Evolutionary conservation across 768 basidiomycete species (phyloP).

Genomic region (Pisolithus tinctorius): DNA sequence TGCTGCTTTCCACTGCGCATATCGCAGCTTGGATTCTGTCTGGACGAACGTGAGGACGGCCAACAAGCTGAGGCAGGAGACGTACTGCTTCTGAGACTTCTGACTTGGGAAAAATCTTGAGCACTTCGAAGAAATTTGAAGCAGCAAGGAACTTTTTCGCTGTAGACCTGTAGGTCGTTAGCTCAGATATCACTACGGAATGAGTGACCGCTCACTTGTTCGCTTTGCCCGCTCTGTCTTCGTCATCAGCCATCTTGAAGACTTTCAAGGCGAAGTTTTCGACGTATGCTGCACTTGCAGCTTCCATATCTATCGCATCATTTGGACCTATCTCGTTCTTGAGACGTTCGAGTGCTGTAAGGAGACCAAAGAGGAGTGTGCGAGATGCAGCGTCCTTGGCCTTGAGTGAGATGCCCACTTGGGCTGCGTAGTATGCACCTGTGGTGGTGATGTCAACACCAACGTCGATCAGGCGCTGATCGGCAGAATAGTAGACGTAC

Average conservation of each 20-base stretch:
- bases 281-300: constrained; percentile 80
- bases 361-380: constrained; percentile 63
- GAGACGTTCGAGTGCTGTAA: constrained; percentile 73
- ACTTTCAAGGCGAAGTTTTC: constrained; percentile 92
- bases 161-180: constrained; percentile 52
- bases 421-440: constrained; percentile 91
- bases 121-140: constrained; percentile 88
- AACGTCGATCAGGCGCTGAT: neutral
- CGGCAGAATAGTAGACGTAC: constrained; percentile 35
- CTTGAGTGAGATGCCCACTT: constrained; percentile 74
- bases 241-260: constrained; percentile 86
- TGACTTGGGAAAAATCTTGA: constrained; percentile 64
- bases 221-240: constrained; percentile 73
- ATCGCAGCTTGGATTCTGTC: constrained; percentile 85
- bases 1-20: constrained; percentile 96
- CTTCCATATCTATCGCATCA: constrained; percentile 79
- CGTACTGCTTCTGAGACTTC: constrained; percentile 55
- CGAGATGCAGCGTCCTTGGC: constrained; percentile 59
- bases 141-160: constrained; percentile 95
- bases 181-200: neutral
- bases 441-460: constrained; percentile 5
- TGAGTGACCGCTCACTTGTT: constrained; percentile 48
- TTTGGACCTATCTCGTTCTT: constrained; percentile 67
- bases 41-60: constrained; percentile 23
- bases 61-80: neutral